Conservation (phyloP, 306 rosid species). For the Malus sieversii region DNA sequence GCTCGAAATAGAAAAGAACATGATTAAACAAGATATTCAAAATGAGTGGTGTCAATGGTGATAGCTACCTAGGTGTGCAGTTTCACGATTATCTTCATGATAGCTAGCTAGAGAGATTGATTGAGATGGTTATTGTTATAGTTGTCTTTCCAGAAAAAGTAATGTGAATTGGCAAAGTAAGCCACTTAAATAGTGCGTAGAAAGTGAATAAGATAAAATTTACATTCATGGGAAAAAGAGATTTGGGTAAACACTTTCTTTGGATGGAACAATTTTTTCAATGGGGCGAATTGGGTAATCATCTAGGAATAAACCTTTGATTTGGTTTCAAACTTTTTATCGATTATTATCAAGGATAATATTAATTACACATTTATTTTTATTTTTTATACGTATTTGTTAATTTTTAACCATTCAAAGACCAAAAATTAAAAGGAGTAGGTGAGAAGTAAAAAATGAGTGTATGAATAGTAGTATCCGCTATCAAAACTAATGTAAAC, state of each 20-base stretch:
- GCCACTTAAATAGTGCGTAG: not conserved
- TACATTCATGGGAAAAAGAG: constrained; percentile 3
- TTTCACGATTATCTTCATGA: not conserved
- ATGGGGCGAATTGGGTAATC: not conserved
- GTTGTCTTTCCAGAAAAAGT: not conserved
- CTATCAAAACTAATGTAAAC: not conserved
- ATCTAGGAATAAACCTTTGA: constrained; percentile 5
- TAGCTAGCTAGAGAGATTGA: not conserved
- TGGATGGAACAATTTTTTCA: not conserved
- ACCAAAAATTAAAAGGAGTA: accelerated
- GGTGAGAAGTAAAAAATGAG: no score
- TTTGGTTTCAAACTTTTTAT: not conserved
- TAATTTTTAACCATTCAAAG: no score
- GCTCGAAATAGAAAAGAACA: no score
- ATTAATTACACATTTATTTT: no score
- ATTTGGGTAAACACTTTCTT: constrained; percentile 9
- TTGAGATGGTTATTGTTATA: not conserved
- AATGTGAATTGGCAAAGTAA: not conserved
- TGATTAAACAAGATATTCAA: not conserved
- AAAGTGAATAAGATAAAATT: not conserved
- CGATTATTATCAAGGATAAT: no score
- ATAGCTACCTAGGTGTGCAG: not conserved
- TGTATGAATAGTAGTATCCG: no score
- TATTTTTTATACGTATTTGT: no score
- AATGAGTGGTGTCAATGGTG: not conserved